Evolutionary conservation across 2,329 filamentous ascomycete species (phyloP).

Genomic region (Colletotrichum sp.): DNA sequence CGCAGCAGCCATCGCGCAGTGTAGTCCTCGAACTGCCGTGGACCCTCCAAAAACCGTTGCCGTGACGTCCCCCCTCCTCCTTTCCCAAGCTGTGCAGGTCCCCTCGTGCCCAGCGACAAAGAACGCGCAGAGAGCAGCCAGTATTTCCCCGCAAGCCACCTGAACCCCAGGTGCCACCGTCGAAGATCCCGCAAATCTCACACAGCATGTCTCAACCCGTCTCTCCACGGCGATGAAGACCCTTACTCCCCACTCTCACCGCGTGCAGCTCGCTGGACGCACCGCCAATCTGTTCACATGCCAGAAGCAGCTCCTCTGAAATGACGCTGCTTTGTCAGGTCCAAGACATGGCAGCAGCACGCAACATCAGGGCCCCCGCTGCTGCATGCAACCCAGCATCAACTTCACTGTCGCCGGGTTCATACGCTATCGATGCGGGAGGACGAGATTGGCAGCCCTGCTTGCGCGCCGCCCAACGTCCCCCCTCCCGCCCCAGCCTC

Average conservation of each 20-base stretch:
- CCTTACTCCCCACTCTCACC: background rate
- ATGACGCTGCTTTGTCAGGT: background rate
- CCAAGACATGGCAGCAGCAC: background rate
- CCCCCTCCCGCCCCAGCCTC: background rate
- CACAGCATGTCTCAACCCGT: background rate
- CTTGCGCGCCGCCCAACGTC: background rate
- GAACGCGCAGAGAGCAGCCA: background rate
- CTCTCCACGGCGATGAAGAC: background rate
- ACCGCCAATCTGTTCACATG: conserved; percentile 5
- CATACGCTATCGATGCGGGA: conserved; percentile 5
- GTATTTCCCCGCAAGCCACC: background rate
- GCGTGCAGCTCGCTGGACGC: background rate
- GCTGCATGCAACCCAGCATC: background rate
- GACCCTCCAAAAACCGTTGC: background rate
- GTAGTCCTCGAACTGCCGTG: background rate
- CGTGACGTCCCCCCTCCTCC: background rate
- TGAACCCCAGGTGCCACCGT: background rate
- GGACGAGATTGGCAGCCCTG: background rate
- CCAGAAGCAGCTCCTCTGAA: background rate
- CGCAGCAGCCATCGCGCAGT: background rate
- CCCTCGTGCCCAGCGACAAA: background rate
- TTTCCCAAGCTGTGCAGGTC: background rate
- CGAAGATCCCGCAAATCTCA: background rate
- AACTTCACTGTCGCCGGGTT: background rate
- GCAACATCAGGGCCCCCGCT: background rate